Percentiles rank a stretch among this genome's conserved stretches.
Conservation (phyloP, 164 flowering plant species). For the Magnolia changhungtana region DNA sequence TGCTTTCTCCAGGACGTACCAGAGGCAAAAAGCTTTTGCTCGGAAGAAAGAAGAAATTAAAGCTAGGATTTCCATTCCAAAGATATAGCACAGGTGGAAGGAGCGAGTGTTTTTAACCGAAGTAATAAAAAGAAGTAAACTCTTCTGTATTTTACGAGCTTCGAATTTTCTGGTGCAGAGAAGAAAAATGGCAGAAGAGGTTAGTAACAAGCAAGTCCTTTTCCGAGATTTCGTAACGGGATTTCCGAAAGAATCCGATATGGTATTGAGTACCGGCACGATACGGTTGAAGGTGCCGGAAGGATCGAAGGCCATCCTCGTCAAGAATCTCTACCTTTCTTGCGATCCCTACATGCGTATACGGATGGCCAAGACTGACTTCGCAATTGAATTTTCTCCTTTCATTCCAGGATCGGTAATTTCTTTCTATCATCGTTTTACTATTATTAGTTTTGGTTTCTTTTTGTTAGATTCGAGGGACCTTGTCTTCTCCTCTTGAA, state of each 20-base stretch:
- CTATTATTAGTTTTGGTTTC: no score
- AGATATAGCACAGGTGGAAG: no score
- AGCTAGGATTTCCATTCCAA: no score
- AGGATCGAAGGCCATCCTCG: constrained; percentile 15
- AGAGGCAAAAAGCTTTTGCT: no score
- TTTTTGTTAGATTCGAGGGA: no score
- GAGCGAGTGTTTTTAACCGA: no score
- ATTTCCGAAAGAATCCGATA: constrained; percentile 30
- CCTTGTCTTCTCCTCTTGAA: no score
- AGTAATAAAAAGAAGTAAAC: no score
- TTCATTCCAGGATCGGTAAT: constrained; percentile 21
- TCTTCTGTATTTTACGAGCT: no score
- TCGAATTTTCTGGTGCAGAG: no score
- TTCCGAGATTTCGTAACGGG: constrained; percentile 24
- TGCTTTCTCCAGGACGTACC: no score
- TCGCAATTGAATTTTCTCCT: not conserved
- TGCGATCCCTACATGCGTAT: constrained; percentile 26
- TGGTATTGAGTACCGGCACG: constrained; percentile 14
- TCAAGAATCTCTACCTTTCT: constrained; percentile 32
- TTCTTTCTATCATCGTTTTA: not conserved
- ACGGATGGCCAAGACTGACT: constrained; percentile 8
- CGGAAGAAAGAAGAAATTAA: no score
- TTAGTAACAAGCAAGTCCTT: constrained; percentile 31
- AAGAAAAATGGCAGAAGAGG: constrained; percentile 10
- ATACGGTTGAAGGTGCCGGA: constrained; percentile 21